Conservation (phyloP, 2,329 filamentous ascomycete species). For the Rhytidhysteron rufulum region DNA sequence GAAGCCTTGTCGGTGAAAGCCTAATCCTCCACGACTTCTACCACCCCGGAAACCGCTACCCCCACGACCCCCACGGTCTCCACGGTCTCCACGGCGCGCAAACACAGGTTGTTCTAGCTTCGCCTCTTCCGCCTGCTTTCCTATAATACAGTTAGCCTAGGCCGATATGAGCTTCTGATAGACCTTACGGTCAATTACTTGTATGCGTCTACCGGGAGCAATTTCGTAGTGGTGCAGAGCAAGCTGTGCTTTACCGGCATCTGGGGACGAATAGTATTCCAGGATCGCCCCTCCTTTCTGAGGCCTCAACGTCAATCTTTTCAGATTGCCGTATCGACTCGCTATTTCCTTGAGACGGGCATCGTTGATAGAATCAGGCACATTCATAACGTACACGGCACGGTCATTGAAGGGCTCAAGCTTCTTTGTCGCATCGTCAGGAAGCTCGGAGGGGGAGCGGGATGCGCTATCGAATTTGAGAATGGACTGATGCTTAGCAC, state of each 20-base stretch:
- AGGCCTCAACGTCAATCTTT: constrained; percentile 75
- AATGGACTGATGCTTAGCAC: constrained; percentile 41
- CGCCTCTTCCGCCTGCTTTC: constrained; percentile 35
- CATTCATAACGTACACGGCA: constrained; percentile 73
- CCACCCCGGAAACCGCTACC: constrained; percentile 46
- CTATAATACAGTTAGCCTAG: constrained; percentile 18
- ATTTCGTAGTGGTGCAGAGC: constrained; percentile 39
- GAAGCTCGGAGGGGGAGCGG: not conserved
- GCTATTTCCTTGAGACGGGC: constrained; percentile 71
- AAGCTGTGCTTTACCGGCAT: constrained; percentile 67
- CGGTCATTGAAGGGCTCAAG: constrained; percentile 54
- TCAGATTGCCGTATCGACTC: constrained; percentile 65
- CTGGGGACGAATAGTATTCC: constrained; percentile 68
- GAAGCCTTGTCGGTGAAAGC: constrained; percentile 19
- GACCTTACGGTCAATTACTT: constrained; percentile 31
- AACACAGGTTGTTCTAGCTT: constrained; percentile 41
- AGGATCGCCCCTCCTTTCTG: constrained; percentile 82
- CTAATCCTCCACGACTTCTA: constrained; percentile 20
- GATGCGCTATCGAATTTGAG: constrained; percentile 41
- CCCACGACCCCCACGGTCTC: constrained; percentile 45
- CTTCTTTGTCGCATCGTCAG: not conserved
- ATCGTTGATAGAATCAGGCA: constrained; percentile 91
- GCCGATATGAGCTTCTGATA: constrained; percentile 2
- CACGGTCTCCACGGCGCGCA: constrained; percentile 17
- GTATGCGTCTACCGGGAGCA: constrained; percentile 32